Percentiles rank a stretch among this genome's conserved stretches.
phyloP scores from a whole-genome alignment of 2,329 filamentous ascomycete species.

The Fusarium luffae region DNA sequence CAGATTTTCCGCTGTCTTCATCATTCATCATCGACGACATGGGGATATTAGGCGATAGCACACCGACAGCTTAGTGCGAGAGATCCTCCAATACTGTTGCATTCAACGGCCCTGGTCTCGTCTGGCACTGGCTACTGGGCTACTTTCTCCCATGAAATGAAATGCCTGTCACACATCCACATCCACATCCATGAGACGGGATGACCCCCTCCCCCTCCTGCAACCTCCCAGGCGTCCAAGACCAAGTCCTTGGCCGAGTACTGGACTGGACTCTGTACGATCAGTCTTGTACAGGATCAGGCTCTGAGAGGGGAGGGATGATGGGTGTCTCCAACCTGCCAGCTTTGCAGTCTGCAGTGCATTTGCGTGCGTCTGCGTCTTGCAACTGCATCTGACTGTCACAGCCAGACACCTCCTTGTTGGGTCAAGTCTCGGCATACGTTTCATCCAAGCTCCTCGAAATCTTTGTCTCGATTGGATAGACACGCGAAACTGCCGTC shows the following conservation, averaged over 20 bases:
- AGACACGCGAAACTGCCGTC: slow-evolving; percentile 23
- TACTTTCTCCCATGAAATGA: slow-evolving; percentile 7
- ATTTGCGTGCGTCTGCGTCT: neutral
- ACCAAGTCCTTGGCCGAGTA: slow-evolving; percentile 19
- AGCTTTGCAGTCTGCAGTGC: slow-evolving; percentile 4
- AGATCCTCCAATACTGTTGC: slow-evolving; percentile 25
- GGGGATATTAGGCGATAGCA: neutral
- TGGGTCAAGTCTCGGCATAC: slow-evolving; percentile 32
- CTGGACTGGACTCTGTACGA: neutral
- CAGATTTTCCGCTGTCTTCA: slow-evolving; percentile 2
- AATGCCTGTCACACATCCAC: slow-evolving; percentile 38
- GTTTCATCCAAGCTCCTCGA: slow-evolving; percentile 34
- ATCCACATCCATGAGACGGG: slow-evolving; percentile 34
- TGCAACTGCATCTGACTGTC: slow-evolving; percentile 1
- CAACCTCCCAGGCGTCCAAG: slow-evolving; percentile 34
- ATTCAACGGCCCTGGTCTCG: slow-evolving; percentile 2
- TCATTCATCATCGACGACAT: slow-evolving; percentile 9
- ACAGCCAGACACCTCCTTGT: slow-evolving; percentile 19
- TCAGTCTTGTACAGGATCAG: slow-evolving; percentile 12
- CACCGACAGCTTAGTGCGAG: slow-evolving; percentile 27
- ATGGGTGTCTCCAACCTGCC: neutral
- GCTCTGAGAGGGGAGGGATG: neutral
- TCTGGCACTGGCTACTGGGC: neutral
- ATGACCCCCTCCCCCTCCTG: slow-evolving; percentile 36
- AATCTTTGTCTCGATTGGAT: slow-evolving; percentile 26